A percentile compares a stretch with the other conserved stretches of the same genome.
Conservation (phyloP, 1,139 yeast species). For the Nematodospora anomalae region DNA sequence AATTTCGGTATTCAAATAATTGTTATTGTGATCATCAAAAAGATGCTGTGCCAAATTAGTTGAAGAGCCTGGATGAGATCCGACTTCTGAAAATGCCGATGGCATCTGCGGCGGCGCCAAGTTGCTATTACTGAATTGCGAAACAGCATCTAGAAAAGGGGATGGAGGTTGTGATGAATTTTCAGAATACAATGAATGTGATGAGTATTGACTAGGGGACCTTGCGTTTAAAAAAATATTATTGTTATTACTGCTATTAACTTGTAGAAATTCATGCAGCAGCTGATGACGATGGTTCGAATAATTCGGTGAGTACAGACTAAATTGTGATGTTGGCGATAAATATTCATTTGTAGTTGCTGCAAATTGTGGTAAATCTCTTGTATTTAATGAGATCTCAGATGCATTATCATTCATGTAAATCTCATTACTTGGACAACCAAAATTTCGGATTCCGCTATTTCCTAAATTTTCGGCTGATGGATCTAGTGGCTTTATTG, state of each 20-base stretch:
- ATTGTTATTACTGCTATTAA: slow-evolving; percentile 3
- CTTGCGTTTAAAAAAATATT: slow-evolving; percentile 17
- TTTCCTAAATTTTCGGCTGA: slow-evolving; percentile 7
- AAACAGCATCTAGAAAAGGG: slow-evolving; percentile 42
- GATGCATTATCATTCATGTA: slow-evolving; percentile 10
- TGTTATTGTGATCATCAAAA: slow-evolving; percentile 23
- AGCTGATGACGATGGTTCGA: slow-evolving; percentile 2
- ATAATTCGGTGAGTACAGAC: slow-evolving; percentile 7
- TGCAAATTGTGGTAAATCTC: slow-evolving; percentile 8
- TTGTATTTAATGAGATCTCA: slow-evolving; percentile 10
- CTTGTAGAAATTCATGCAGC: slow-evolving; percentile 11
- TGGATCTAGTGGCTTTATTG: no score
- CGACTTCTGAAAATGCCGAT: slow-evolving; percentile 17
- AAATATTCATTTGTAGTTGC: slow-evolving; percentile 13
- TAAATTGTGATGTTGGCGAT: slow-evolving; percentile 15
- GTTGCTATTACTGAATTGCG: slow-evolving; percentile 26
- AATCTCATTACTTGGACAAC: slow-evolving; percentile 1
- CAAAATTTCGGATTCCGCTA: slow-evolving; percentile 9
- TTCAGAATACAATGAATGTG: slow-evolving; percentile 34
- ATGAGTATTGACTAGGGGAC: slow-evolving; percentile 23
- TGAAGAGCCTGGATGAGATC: slow-evolving; percentile 13
- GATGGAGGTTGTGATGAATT: slow-evolving; percentile 40
- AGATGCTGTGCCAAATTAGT: slow-evolving; percentile 9
- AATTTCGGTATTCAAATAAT: slow-evolving; percentile 25
- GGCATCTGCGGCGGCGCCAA: slow-evolving; percentile 14